Evolutionary conservation across 768 basidiomycete species (phyloP).

Genomic region (Leccinum ochraceum): DNA sequence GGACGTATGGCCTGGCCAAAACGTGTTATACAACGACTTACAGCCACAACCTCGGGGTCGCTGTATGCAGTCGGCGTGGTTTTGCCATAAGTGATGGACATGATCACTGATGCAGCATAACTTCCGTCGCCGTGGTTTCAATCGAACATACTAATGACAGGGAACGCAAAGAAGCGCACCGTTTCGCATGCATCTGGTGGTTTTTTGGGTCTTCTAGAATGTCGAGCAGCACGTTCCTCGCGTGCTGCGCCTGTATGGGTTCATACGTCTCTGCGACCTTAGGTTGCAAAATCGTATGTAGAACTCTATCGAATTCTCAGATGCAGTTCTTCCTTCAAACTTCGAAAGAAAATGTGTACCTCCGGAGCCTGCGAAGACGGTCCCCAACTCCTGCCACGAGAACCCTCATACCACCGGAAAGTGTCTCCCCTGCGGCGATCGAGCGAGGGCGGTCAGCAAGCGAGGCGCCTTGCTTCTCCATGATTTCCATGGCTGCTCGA

Average conservation of each 20-base stretch:
- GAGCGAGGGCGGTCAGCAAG: constrained; percentile 37
- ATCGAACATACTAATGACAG: background rate
- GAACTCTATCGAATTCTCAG: constrained; percentile 21
- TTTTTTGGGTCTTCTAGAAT: constrained; percentile 34
- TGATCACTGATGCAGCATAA: constrained; percentile 41
- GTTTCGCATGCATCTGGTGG: constrained; percentile 36
- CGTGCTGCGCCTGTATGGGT: constrained; percentile 34
- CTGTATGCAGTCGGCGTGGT: constrained; percentile 38
- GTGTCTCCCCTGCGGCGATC: constrained; percentile 36
- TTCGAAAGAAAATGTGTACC: constrained; percentile 7
- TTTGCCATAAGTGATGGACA: constrained; percentile 43
- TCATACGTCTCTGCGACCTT: constrained; percentile 34
- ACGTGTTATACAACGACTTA: constrained; percentile 29
- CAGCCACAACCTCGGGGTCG: constrained; percentile 36
- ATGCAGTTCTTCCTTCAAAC: background rate
- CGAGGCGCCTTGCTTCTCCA: constrained; percentile 40
- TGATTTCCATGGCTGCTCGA: constrained; percentile 39
- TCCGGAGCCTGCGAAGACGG: constrained; percentile 32
- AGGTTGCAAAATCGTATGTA: constrained; percentile 39
- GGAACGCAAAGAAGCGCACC: constrained; percentile 17
- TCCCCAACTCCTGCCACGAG: constrained; percentile 31
- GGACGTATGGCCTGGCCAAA: constrained; percentile 28
- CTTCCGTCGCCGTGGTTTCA: constrained; percentile 16
- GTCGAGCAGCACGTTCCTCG: constrained; percentile 37
- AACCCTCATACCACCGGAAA: constrained; percentile 37